These are phyloP conservation scores for Ceratopteris richardii DNA, from an alignment of 75 land plant species.

Conservation along the genomic window DNA sequence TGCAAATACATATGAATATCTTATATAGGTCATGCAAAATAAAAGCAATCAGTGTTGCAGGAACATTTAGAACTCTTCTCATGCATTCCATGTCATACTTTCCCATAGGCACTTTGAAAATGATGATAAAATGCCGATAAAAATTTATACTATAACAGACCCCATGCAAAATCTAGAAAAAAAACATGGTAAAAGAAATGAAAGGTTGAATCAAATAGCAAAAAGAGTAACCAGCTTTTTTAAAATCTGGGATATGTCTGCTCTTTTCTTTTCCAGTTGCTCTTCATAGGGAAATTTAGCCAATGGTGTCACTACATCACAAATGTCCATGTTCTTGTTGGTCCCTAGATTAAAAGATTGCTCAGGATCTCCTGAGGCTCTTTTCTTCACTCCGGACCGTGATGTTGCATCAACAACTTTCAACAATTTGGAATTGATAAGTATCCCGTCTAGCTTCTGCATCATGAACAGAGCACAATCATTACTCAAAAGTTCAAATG, in stretches of 20 bases:
- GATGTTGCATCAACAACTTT: conserved; percentile 79
- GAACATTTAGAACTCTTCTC: too few species aligned
- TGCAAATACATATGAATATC: too few species aligned
- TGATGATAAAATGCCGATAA: too few species aligned
- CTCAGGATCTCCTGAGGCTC: conserved; percentile 16
- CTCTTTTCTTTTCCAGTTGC: conserved; percentile 70
- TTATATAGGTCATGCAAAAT: too few species aligned
- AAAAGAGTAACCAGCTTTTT: conserved; percentile 80
- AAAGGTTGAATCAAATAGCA: too few species aligned
- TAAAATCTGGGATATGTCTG: conserved; percentile 46
- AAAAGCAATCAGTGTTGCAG: too few species aligned
- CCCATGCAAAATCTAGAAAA: too few species aligned
- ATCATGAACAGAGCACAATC: conserved; percentile 1
- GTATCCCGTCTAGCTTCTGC: conserved; percentile 60
- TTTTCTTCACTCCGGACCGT: conserved; percentile 49
- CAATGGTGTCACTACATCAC: conserved; percentile 87
- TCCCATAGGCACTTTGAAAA: too few species aligned
- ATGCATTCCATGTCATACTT: too few species aligned
- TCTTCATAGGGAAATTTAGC: conserved; percentile 69
- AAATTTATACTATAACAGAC: too few species aligned
- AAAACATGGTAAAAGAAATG: too few species aligned
- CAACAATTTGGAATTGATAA: conserved; percentile 41
- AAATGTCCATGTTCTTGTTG: conserved; percentile 44
- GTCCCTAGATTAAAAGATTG: conserved; percentile 10
- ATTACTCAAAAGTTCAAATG: neutral